Percentiles rank a stretch among this genome's conserved stretches.
These are phyloP conservation scores for Silene noctiflora DNA, from an alignment of 179 eudicot genomes.

Conservation along the genomic window DNA sequence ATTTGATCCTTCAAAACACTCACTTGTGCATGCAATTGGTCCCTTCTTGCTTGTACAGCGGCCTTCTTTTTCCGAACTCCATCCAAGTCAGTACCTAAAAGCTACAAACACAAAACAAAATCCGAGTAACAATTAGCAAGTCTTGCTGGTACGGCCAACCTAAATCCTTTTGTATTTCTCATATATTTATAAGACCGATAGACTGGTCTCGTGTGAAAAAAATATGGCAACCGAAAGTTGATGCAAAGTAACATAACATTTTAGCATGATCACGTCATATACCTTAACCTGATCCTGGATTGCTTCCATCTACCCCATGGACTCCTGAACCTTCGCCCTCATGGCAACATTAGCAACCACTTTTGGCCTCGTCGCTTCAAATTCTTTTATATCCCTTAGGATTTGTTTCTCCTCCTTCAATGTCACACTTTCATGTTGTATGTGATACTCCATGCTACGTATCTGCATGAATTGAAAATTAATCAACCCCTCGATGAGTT, in stretches of 20 bases:
- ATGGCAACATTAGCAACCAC: constrained; percentile 71
- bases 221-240: neutral
- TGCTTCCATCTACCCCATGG: constrained; percentile 65
- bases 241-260: neutral
- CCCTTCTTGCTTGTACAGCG: constrained; percentile 41
- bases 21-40: constrained; percentile 41
- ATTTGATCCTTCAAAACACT: constrained; percentile 39
- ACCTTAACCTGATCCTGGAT: constrained; percentile 92
- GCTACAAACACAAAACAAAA: constrained; percentile 34
- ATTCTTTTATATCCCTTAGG: constrained; percentile 70
- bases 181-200: too few species aligned
- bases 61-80: constrained; percentile 69
- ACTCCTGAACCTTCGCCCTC: constrained; percentile 75
- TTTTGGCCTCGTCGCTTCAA: constrained; percentile 79
- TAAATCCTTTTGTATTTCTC: too few species aligned
- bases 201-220: too few species aligned
- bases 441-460: constrained; percentile 64
- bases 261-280: constrained; percentile 15
- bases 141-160: too few species aligned
- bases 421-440: constrained; percentile 78
- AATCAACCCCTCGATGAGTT: neutral
- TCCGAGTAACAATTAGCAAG: neutral
- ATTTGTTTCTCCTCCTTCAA: constrained; percentile 87
- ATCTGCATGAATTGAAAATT: constrained; percentile 41
- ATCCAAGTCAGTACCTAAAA: constrained; percentile 66